Conservation (phyloP, 129 eudicot species). For the Sambucus nigra region DNA sequence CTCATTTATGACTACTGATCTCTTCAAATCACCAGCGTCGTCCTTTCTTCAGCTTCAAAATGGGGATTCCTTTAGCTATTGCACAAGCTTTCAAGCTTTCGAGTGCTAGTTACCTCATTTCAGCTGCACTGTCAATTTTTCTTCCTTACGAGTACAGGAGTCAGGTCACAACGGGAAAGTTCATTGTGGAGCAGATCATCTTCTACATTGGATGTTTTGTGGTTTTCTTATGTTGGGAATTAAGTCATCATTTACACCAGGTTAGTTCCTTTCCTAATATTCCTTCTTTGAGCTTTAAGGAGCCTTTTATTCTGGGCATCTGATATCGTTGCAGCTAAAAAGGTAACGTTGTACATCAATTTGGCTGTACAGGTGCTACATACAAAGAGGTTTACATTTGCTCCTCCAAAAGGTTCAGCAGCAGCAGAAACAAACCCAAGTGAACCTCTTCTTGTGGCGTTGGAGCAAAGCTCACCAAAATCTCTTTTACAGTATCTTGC, state of each 20-base stretch:
- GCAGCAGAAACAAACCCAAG: constrained; percentile 92
- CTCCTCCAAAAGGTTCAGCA: constrained; percentile 93
- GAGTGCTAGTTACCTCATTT: constrained; percentile 39
- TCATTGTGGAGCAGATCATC: constrained; percentile 41
- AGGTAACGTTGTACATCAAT: background rate
- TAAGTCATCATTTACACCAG: constrained; percentile 71
- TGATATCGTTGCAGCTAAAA: background rate
- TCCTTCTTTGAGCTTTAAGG: background rate
- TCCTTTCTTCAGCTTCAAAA: constrained; percentile 88
- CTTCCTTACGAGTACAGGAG: constrained; percentile 28
- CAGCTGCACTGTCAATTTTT: constrained; percentile 30
- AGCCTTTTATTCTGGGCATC: background rate
- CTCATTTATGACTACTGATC: background rate
- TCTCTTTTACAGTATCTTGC: constrained; percentile 76
- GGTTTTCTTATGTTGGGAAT: constrained; percentile 78
- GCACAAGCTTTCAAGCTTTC: constrained; percentile 56
- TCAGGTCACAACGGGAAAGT: constrained; percentile 21
- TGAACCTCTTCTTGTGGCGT: constrained; percentile 72
- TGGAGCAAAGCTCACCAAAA: constrained; percentile 57
- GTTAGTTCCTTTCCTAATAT: constrained; percentile 20
- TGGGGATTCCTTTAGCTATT: constrained; percentile 56
- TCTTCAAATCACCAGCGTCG: constrained; percentile 60
- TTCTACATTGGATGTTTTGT: constrained; percentile 42
- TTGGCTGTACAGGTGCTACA: constrained; percentile 55
- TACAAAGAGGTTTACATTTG: constrained; percentile 64